These are phyloP conservation scores for Phalaenopsis equestris DNA, from an alignment of 106 monocot species.

Conservation along the genomic window DNA sequence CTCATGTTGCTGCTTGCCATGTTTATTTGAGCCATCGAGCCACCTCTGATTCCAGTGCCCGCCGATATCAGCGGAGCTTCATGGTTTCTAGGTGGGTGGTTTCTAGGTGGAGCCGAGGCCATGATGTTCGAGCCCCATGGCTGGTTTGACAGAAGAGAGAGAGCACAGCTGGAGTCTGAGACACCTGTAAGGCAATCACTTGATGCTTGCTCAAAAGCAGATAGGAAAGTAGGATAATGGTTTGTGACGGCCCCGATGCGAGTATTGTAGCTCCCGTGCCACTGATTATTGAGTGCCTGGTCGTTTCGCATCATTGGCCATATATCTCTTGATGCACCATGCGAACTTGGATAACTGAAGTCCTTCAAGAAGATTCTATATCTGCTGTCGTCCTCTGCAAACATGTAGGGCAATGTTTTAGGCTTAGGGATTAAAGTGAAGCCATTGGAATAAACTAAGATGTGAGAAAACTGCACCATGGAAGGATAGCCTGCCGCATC, in stretches of 20 bases:
- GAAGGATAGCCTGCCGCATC: slow-evolving; percentile 37
- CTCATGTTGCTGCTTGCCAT: slow-evolving; percentile 10
- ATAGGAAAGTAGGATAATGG: slow-evolving; percentile 13
- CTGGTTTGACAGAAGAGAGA: slow-evolving; percentile 99
- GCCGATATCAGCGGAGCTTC: slow-evolving; percentile 10
- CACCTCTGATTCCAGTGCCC: slow-evolving; percentile 6
- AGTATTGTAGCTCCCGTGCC: slow-evolving; percentile 19
- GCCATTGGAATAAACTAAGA: background rate
- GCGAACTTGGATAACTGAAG: slow-evolving; percentile 31
- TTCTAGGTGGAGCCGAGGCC: slow-evolving; percentile 12
- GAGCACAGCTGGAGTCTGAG: slow-evolving; percentile 89
- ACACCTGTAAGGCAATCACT: slow-evolving; percentile 38
- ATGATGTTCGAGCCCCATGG: slow-evolving; percentile 23
- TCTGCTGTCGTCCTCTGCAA: slow-evolving; percentile 29
- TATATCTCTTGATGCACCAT: slow-evolving; percentile 23
- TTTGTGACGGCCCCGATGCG: slow-evolving; percentile 10
- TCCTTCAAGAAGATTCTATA: slow-evolving; percentile 56
- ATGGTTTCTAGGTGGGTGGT: slow-evolving; percentile 18
- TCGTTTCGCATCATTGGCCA: slow-evolving; percentile 22
- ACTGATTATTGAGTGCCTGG: slow-evolving; percentile 20
- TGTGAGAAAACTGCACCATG: slow-evolving; percentile 26
- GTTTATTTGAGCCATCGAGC: slow-evolving; percentile 20
- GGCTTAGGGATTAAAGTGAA: background rate
- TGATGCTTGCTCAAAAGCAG: slow-evolving; percentile 26
- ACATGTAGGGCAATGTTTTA: background rate